Percentiles rank a stretch among this genome's conserved stretches.
Evolutionary conservation across 179 eudicot species (phyloP).

Genomic region (Nepenthes alata): DNA sequence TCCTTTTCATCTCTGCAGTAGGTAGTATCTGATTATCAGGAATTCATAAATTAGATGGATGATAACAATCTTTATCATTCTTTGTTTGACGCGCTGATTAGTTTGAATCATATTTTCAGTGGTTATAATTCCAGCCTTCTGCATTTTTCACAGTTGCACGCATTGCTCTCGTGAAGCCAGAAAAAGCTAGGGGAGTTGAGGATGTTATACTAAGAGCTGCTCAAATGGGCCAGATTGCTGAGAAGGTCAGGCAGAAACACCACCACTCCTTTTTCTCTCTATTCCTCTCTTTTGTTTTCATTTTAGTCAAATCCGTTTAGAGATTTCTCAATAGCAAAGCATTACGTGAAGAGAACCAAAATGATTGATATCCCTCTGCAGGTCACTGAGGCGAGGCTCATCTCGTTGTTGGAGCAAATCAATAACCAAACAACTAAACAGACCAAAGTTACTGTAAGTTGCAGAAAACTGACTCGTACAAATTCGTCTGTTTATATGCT

Average conservation of each 20-base stretch:
- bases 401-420: constrained; percentile 84
- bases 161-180: constrained; percentile 95
- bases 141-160: constrained; percentile 57
- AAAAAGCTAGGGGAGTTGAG: constrained; percentile 96
- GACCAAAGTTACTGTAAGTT: constrained; percentile 88
- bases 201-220: constrained; percentile 89
- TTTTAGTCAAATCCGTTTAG: no score
- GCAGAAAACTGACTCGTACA: not conserved
- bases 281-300: not conserved
- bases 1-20: no score
- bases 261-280: not conserved
- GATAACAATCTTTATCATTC: no score
- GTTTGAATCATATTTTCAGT: not conserved
- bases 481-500: no score
- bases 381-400: constrained; percentile 92
- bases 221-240: constrained; percentile 83
- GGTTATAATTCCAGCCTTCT: not conserved
- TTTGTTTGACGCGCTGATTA: not conserved
- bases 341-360: no score
- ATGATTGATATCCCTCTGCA: constrained; percentile 9
- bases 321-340: no score
- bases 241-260: constrained; percentile 44
- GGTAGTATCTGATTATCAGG: no score
- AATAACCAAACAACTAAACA: constrained; percentile 82
- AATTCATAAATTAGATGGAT: no score